These are phyloP conservation scores for Aureobasidium zeae DNA, from an alignment of 2,329 filamentous ascomycete genomes.

Conservation along the genomic window DNA sequence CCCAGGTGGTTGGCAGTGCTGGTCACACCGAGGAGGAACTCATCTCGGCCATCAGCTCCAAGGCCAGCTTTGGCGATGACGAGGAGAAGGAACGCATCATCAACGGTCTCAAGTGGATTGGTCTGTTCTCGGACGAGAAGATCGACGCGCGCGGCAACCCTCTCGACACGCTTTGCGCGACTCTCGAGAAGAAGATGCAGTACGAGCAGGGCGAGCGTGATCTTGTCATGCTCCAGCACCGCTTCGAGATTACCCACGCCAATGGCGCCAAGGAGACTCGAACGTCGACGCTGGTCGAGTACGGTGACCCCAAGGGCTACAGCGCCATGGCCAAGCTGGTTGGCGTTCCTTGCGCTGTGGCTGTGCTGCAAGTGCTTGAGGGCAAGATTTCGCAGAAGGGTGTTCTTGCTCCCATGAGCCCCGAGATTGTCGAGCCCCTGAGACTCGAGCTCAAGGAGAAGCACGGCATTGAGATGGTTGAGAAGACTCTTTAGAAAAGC, in stretches of 20 bases:
- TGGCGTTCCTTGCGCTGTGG: slow-evolving; percentile 64
- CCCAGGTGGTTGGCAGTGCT: slow-evolving; percentile 62
- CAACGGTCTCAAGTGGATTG: slow-evolving; percentile 63
- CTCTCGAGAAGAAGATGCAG: slow-evolving; percentile 84
- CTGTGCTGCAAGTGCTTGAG: slow-evolving; percentile 43
- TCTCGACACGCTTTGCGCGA: slow-evolving; percentile 83
- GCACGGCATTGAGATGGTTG: slow-evolving; percentile 62
- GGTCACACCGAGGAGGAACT: slow-evolving; percentile 56
- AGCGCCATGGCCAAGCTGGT: slow-evolving; percentile 77
- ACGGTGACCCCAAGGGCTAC: slow-evolving; percentile 65
- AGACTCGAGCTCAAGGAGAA: slow-evolving; percentile 71
- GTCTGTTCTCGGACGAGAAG: slow-evolving; percentile 56
- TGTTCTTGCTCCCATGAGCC: slow-evolving; percentile 66
- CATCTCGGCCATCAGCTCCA: slow-evolving; percentile 61
- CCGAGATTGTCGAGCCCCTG: slow-evolving; percentile 61
- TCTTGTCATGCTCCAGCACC: slow-evolving; percentile 69
- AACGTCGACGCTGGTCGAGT: slow-evolving; percentile 73
- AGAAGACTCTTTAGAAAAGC: slow-evolving; percentile 45
- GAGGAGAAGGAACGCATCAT: slow-evolving; percentile 64
- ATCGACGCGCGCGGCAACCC: slow-evolving; percentile 69
- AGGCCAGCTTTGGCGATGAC: slow-evolving; percentile 60
- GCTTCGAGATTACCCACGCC: slow-evolving; percentile 74
- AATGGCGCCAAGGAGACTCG: slow-evolving; percentile 68
- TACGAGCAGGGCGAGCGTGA: slow-evolving; percentile 76
- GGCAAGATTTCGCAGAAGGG: slow-evolving; percentile 31